Conservation (phyloP, 257 asterid species). For the Cordia subcordata region DNA sequence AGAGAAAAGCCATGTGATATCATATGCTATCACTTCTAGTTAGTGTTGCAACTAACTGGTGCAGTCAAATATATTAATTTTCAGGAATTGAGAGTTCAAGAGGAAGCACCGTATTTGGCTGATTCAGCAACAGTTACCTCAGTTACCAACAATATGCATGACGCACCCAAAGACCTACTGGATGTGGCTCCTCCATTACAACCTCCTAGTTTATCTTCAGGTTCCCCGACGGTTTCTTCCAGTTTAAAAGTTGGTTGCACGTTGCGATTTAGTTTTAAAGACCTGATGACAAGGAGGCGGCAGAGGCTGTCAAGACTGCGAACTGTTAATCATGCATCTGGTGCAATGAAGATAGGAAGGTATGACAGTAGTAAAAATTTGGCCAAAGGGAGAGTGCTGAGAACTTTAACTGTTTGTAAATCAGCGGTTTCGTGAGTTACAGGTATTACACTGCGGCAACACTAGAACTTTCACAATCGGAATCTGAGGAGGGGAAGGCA, state of each 20-base stretch:
- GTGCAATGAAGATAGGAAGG: slow-evolving; percentile 48
- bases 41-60: too few species aligned
- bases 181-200: slow-evolving; percentile 34
- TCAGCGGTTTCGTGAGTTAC: slow-evolving; percentile 11
- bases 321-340: slow-evolving; percentile 30
- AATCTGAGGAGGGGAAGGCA: slow-evolving; percentile 69
- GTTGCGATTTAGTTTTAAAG: slow-evolving; percentile 70
- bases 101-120: slow-evolving; percentile 22
- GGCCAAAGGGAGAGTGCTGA: neutral
- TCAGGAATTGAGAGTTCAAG: slow-evolving; percentile 35
- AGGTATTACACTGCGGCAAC: slow-evolving; percentile 82
- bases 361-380: slow-evolving; percentile 17
- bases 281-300: slow-evolving; percentile 65
- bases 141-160: slow-evolving; percentile 26
- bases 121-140: slow-evolving; percentile 30
- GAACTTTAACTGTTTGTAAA: slow-evolving; percentile 7
- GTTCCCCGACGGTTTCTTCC: slow-evolving; percentile 50
- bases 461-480: slow-evolving; percentile 59
- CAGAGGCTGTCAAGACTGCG: slow-evolving; percentile 57
- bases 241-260: slow-evolving; percentile 53
- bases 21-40: too few species aligned
- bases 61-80: neutral
- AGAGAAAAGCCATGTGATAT: too few species aligned
- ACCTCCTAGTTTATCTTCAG: slow-evolving; percentile 29
- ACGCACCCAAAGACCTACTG: slow-evolving; percentile 18